phyloP scores from a whole-genome alignment of 495 filamentous ascomycete species.

The Hypoxylon subgilvum region DNA sequence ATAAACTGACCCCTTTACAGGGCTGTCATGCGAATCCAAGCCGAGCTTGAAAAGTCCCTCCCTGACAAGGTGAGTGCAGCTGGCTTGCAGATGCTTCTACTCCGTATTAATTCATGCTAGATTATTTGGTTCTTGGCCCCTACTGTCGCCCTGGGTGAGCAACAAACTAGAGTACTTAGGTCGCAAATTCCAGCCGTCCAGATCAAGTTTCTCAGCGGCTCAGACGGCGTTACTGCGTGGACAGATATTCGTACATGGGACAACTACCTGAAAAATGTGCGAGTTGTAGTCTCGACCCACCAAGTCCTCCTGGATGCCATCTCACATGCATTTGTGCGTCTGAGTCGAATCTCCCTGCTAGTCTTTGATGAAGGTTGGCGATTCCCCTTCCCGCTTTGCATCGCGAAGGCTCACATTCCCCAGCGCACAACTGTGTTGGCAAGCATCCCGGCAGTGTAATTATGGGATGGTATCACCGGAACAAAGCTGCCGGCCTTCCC shows the following conservation, averaged over 20 bases:
- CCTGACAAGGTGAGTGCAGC: conserved; percentile 62
- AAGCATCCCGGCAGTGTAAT: conserved; percentile 75
- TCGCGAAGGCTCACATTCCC: conserved; percentile 11
- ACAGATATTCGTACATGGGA: conserved; percentile 74
- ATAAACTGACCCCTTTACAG: conserved; percentile 48
- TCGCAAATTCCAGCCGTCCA: conserved; percentile 67
- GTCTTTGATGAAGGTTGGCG: conserved; percentile 87
- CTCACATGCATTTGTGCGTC: conserved; percentile 76
- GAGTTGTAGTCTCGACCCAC: conserved; percentile 79
- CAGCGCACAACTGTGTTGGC: conserved; percentile 72
- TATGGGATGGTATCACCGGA: conserved; percentile 76
- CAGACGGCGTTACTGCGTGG: conserved; percentile 78
- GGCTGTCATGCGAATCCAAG: conserved; percentile 76
- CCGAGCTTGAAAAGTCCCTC: conserved; percentile 69
- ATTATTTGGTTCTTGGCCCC: conserved; percentile 86
- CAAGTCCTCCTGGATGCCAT: conserved; percentile 80
- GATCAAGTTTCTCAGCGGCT: conserved; percentile 68
- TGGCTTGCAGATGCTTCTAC: conserved; percentile 8
- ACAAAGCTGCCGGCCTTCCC: conserved; percentile 40
- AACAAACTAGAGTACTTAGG: conserved; percentile 72
- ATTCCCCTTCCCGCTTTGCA: neutral
- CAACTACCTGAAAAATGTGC: conserved; percentile 67
- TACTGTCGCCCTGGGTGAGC: conserved; percentile 73
- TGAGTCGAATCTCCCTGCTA: conserved; percentile 70
- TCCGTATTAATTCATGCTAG: conserved; percentile 50